A percentile compares a stretch with the other conserved stretches of the same genome.
Conservation (phyloP, 495 filamentous ascomycete genomes). For the Tuber aestivum region DNA sequence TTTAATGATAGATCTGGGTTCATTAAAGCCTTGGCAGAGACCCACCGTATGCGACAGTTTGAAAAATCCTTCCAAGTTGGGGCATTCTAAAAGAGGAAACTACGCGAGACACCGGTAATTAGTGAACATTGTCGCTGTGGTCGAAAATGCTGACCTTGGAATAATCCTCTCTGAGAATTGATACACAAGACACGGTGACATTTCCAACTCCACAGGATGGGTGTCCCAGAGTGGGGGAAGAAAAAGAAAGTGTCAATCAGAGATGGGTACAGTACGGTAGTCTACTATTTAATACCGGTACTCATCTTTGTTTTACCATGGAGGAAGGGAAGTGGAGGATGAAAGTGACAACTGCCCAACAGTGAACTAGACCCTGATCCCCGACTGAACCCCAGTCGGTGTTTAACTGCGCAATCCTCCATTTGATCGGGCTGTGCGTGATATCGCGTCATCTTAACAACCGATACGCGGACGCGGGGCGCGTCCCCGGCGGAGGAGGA, state of each 20-base stretch:
- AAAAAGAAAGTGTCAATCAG: not conserved
- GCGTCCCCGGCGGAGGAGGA: constrained; percentile 27
- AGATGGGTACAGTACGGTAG: not conserved
- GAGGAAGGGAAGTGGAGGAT: not conserved
- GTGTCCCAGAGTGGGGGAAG: not conserved
- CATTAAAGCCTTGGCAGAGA: too few relatives aligned
- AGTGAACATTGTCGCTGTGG: not conserved
- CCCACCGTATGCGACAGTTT: too few relatives aligned
- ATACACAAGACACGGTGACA: not conserved
- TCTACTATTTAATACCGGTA: not conserved
- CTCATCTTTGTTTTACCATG: not conserved
- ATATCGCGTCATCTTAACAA: constrained; percentile 30
- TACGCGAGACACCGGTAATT: not conserved
- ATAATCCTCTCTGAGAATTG: not conserved
- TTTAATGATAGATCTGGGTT: not conserved
- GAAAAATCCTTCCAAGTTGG: not conserved
- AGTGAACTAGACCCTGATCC: not conserved
- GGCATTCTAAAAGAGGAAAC: not conserved
- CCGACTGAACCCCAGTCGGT: not conserved
- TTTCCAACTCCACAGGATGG: not conserved
- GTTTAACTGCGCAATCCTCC: constrained; percentile 11
- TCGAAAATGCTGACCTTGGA: not conserved
- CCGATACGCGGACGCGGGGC: constrained; percentile 18
- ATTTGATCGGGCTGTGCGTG: constrained; percentile 21
- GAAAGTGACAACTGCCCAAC: not conserved